phyloP scores from a whole-genome alignment of 441 rosid species.

The Cnidoscolus chayamansa region DNA sequence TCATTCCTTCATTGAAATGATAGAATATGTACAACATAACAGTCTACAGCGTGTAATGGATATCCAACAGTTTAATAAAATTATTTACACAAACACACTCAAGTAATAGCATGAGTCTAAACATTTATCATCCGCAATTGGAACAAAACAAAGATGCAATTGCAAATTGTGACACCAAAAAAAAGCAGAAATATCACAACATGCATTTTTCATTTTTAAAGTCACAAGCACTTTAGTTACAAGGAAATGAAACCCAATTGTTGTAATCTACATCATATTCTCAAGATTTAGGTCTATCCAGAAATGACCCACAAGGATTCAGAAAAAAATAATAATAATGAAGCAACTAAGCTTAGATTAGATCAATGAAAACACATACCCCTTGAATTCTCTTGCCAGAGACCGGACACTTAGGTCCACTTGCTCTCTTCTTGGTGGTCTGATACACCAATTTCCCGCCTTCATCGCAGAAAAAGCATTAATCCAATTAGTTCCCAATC shows the following conservation, averaged over 20 bases:
- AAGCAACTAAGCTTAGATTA: background rate
- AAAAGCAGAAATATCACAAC: background rate
- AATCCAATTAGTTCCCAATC: slow-evolving; percentile 28
- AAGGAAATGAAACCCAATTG: background rate
- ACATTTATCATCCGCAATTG: background rate
- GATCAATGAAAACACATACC: slow-evolving; percentile 34
- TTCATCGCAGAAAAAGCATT: slow-evolving; percentile 17
- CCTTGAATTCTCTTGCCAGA: slow-evolving; percentile 85
- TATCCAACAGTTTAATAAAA: background rate
- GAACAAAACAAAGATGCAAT: background rate
- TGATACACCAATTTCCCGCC: slow-evolving; percentile 85
- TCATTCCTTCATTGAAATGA: background rate
- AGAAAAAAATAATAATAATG: background rate
- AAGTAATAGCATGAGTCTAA: background rate
- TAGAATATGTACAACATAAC: background rate
- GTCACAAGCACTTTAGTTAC: background rate
- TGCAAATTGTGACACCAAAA: background rate
- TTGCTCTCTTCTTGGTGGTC: slow-evolving; percentile 86
- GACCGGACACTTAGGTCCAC: slow-evolving; percentile 82
- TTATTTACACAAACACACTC: background rate
- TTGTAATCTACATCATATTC: background rate
- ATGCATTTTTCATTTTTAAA: background rate
- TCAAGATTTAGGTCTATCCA: background rate
- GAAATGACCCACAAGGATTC: background rate
- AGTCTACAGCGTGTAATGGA: no score